Conservation (phyloP, 1,139 yeast genomes). For the Nakaseomyces uthaithaninus region DNA sequence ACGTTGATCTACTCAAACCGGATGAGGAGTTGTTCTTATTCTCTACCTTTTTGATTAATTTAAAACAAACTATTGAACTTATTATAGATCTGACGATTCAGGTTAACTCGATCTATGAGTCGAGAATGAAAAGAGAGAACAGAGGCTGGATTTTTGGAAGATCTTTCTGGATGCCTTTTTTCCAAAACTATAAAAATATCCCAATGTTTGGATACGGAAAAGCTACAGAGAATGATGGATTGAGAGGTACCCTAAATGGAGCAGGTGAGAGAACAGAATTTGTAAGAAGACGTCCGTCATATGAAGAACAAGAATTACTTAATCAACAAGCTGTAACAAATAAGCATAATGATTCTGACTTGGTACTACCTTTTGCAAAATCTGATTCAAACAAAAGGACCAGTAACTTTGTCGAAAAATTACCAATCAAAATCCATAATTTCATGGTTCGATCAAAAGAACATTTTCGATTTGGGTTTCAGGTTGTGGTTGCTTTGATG, state of each 20-base stretch:
- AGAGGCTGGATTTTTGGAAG: conserved; percentile 35
- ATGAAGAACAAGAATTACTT: conserved; percentile 25
- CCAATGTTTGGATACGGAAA: conserved; percentile 23
- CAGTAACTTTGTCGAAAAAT: not conserved
- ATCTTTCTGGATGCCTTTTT: conserved; percentile 37
- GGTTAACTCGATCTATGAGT: conserved; percentile 29
- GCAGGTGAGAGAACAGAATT: conserved; percentile 15
- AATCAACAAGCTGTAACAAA: conserved; percentile 16
- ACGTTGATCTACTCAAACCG: conserved; percentile 34
- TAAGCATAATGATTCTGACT: conserved; percentile 5
- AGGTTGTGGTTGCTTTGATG: conserved; percentile 39
- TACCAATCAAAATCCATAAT: conserved; percentile 13
- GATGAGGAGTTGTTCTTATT: conserved; percentile 42
- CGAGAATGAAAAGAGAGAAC: conserved; percentile 31
- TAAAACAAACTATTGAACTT: conserved; percentile 36
- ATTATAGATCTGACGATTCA: conserved; percentile 33
- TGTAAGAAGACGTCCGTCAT: conserved; percentile 20
- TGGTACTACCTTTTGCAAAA: conserved; percentile 14
- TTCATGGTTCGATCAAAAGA: conserved; percentile 28
- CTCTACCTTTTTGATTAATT: conserved; percentile 42
- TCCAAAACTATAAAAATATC: conserved; percentile 32
- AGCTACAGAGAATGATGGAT: conserved; percentile 32
- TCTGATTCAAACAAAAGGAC: not conserved
- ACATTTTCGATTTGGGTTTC: conserved; percentile 40
- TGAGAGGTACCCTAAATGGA: conserved; percentile 29